phyloP scores from a whole-genome alignment of 768 basidiomycete species.

The Amyloporia xantha region DNA sequence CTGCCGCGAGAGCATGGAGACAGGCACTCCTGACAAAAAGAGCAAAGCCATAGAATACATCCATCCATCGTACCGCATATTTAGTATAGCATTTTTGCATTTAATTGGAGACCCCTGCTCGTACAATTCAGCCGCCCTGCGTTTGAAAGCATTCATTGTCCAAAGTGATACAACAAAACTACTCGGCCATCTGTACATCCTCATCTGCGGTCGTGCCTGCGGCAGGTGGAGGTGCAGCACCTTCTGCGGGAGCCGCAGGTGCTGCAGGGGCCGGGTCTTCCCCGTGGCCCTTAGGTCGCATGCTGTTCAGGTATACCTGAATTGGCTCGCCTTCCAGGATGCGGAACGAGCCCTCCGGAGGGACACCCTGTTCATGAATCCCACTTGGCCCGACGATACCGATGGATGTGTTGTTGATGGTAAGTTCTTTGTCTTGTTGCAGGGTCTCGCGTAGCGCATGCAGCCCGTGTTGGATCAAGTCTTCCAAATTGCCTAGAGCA shows the following conservation, averaged over 20 bases:
- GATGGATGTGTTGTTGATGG: constrained; percentile 87
- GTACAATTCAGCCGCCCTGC: background rate
- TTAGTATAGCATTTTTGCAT: background rate
- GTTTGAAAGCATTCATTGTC: constrained; percentile 4
- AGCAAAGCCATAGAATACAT: constrained; percentile 4
- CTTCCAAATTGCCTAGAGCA: constrained; percentile 78
- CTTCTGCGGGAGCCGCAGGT: constrained; percentile 35
- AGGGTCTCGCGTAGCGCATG: constrained; percentile 94
- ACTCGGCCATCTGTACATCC: constrained; percentile 85
- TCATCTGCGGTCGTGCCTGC: constrained; percentile 45
- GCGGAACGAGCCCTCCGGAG: constrained; percentile 62
- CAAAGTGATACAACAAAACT: constrained; percentile 16
- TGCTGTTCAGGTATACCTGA: constrained; percentile 65
- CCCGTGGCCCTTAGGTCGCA: constrained; percentile 63
- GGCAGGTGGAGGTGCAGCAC: constrained; percentile 41
- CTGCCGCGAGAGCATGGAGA: constrained; percentile 59
- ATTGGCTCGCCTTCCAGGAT: constrained; percentile 83
- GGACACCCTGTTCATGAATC: constrained; percentile 44
- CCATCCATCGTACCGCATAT: background rate
- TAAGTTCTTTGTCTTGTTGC: constrained; percentile 97
- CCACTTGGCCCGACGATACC: constrained; percentile 82
- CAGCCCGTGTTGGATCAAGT: constrained; percentile 87
- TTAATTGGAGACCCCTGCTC: background rate
- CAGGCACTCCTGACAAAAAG: constrained; percentile 21
- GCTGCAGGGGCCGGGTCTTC: constrained; percentile 33